Evolutionary conservation across 164 flowering plant species (phyloP).

Genomic region (Chloranthus sessilifolius): DNA sequence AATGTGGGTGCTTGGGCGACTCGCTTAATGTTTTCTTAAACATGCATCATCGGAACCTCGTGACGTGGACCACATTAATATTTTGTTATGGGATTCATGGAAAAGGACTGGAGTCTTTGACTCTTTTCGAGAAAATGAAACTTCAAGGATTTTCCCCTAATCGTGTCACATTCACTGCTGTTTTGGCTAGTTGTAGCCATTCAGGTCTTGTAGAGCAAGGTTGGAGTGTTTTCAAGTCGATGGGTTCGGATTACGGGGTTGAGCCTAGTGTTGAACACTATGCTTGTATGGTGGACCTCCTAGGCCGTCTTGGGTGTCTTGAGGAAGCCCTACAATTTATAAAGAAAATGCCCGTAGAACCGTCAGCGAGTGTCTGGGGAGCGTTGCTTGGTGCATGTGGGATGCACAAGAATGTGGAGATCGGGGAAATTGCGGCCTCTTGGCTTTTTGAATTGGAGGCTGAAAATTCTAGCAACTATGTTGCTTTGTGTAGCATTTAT

Average conservation of each 20-base stretch:
- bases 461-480: slow-evolving; percentile 49
- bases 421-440: slow-evolving; percentile 55
- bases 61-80: slow-evolving; percentile 61
- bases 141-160: slow-evolving; percentile 36
- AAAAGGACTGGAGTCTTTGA: slow-evolving; percentile 42
- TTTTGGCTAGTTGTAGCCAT: slow-evolving; percentile 55
- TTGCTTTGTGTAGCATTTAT: slow-evolving; percentile 49
- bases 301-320: slow-evolving; percentile 46
- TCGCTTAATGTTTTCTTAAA: slow-evolving; percentile 28
- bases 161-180: slow-evolving; percentile 42
- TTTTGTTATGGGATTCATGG: slow-evolving; percentile 59
- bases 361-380: slow-evolving; percentile 58
- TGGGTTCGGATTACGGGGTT: slow-evolving; percentile 29
- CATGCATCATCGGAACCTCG: slow-evolving; percentile 29
- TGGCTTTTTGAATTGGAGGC: slow-evolving; percentile 53
- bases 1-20: slow-evolving; percentile 27
- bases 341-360: slow-evolving; percentile 22
- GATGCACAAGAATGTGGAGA: slow-evolving; percentile 43
- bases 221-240: slow-evolving; percentile 32
- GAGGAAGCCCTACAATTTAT: slow-evolving; percentile 42
- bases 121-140: slow-evolving; percentile 39
- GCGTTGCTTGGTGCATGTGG: slow-evolving; percentile 51
- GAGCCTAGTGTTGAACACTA: slow-evolving; percentile 44
- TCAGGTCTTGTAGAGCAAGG: slow-evolving; percentile 50
- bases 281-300: slow-evolving; percentile 61